Percentiles rank a stretch among this genome's conserved stretches.
Conservation (phyloP, 495 filamentous ascomycete genomes). For the Neurospora tetraspora region DNA sequence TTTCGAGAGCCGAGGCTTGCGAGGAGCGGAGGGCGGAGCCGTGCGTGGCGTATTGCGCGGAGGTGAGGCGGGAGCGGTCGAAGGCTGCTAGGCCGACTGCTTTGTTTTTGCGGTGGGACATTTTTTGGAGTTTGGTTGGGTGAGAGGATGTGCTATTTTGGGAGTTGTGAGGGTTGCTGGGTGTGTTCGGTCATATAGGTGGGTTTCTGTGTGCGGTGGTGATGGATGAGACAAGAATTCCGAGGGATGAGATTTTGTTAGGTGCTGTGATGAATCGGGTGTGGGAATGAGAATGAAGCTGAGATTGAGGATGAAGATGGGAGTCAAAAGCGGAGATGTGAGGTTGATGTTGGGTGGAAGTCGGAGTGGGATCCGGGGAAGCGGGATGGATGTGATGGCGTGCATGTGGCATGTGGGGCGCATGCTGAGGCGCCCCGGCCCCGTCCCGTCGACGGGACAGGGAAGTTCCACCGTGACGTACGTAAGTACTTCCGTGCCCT, state of each 20-base stretch:
- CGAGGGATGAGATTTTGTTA: background rate
- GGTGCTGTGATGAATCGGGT: background rate
- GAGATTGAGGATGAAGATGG: background rate
- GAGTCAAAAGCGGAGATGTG: background rate
- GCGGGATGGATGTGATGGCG: background rate
- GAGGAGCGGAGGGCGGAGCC: conserved; percentile 71
- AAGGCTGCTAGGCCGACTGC: conserved; percentile 90
- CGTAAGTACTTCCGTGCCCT: background rate
- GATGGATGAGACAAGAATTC: background rate
- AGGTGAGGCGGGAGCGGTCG: conserved; percentile 67
- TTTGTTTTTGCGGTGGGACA: conserved; percentile 41
- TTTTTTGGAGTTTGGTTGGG: conserved; percentile 7
- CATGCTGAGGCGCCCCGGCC: background rate
- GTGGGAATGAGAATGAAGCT: background rate
- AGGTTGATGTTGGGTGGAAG: background rate
- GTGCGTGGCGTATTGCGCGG: conserved; percentile 78
- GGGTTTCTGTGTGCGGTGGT: background rate
- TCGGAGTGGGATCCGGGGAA: background rate
- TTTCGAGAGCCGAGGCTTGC: conserved; percentile 73
- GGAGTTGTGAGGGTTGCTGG: background rate
- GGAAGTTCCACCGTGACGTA: background rate
- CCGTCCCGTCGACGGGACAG: background rate
- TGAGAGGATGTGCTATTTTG: background rate
- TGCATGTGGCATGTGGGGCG: background rate
- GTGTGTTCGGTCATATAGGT: background rate